Evolutionary conservation across 306 rosid species (phyloP), one percentile per base, ranked within the genome.

Genomic region (Cicer pinnatifidum): DNA sequence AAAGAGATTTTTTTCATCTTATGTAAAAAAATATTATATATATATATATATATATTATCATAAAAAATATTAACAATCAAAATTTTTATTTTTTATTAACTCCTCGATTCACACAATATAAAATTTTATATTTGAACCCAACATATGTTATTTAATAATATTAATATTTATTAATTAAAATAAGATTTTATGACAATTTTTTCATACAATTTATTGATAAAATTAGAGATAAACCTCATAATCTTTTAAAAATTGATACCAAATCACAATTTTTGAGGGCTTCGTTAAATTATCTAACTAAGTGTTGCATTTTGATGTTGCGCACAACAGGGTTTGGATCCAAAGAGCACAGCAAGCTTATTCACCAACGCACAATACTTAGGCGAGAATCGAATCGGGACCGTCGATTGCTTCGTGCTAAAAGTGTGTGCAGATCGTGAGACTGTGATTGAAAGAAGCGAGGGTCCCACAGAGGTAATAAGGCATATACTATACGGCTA

Each of bases 391-490:
- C 82, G 88, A 76, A 87, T 94, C 19, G 96, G 97, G 17, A 84
- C 75, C 7, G 89, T 87, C 1, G 91, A 94, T 50, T 94, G 99
- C 89, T 94, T 94, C 9, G 96, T 94, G 0, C 56, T 94, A 12
- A 94, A 94, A 35, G 99, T 90, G 0, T 86, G 81, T 0, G 99
- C 99, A 0, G 99, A 94, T 81, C 90, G 85, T 0, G 95, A 84
- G 77, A 91, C 96, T 0, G 96, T 94, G 63, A 72, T 88, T 63
- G 99, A 94, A 76, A 73, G 99, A 33, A 90, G 86, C 1, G 96
- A 94, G 85, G 99, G 96, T 0, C 90, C 96, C 0, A 90, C 97
- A 0, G 99, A 94, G 75, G 97, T 91, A 16, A 87, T 94, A 35
- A 85, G 99, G 75, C 99, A 94, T 68, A 88, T 93, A 17, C 68